phyloP scores from a whole-genome alignment of 78 protist genomes.

The Paulinella micropora region DNA sequence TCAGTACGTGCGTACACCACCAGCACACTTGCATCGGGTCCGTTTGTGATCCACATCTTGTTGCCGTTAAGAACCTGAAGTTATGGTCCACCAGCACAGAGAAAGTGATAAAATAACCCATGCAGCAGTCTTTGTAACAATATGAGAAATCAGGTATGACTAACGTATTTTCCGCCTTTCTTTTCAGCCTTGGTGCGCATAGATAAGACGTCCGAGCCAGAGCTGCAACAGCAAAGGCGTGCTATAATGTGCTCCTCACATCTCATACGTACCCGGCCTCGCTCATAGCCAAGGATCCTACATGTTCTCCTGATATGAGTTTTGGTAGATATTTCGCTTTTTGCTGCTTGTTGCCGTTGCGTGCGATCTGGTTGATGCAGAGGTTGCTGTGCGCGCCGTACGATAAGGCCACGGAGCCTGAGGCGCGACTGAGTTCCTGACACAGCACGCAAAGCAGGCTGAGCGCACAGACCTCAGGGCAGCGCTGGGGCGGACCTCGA shows the following conservation, averaged over 20 bases:
- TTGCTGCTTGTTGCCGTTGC: slow-evolving; percentile 73
- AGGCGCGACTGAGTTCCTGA: background rate
- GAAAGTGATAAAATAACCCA: background rate
- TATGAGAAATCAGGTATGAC: no score
- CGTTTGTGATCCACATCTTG: slow-evolving; percentile 81
- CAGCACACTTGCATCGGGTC: slow-evolving; percentile 62
- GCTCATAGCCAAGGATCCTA: slow-evolving; percentile 84
- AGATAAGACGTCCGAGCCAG: slow-evolving; percentile 77
- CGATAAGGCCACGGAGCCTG: background rate
- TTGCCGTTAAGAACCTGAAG: slow-evolving; percentile 33
- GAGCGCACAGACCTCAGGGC: no score
- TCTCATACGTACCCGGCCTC: slow-evolving; percentile 58
- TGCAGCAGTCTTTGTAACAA: background rate
- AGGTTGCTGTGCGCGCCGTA: slow-evolving; percentile 70
- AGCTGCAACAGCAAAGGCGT: background rate
- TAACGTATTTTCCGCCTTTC: background rate
- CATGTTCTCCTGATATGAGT: slow-evolving; percentile 69
- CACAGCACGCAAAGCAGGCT: no score
- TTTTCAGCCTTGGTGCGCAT: slow-evolving; percentile 55
- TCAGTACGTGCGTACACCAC: slow-evolving; percentile 73
- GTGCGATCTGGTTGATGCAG: slow-evolving; percentile 68
- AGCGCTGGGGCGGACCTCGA: no score
- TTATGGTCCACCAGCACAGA: background rate
- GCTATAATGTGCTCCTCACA: no score
- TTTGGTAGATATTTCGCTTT: slow-evolving; percentile 28